Conservation (phyloP, 805 yeast species). For the Hanseniaspora lindneri region DNA sequence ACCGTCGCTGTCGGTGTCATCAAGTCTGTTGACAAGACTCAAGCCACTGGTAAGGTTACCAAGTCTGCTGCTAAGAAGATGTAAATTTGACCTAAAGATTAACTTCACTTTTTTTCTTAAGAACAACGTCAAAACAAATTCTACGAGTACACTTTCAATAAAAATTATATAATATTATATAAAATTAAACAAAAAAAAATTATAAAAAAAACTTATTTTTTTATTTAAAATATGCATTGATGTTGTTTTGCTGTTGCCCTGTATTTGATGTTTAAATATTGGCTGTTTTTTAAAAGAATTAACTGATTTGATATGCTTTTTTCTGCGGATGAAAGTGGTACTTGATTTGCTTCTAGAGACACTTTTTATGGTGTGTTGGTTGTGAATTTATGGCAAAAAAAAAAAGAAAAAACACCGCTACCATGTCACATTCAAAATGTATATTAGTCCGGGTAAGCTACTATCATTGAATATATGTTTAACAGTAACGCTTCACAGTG, state of each 20-base stretch:
- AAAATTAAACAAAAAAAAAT: conserved; percentile 1
- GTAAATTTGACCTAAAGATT: conserved; percentile 17
- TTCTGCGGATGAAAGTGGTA: no score
- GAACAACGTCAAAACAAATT: not conserved
- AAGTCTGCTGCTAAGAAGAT: conserved; percentile 55
- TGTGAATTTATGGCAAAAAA: no score
- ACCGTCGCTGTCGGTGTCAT: conserved; percentile 99
- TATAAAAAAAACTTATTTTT: conserved; percentile 6
- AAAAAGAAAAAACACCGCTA: no score
- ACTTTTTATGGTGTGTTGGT: no score
- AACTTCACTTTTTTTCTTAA: not conserved
- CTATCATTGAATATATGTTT: no score
- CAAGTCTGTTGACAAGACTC: conserved; percentile 83
- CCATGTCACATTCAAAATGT: no score
- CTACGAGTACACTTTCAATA: not conserved
- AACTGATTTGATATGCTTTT: no score
- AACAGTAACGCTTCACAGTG: no score
- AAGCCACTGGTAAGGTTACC: conserved; percentile 82
- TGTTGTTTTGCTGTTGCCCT: no score
- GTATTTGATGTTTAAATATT: not conserved
- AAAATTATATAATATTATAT: conserved; percentile 8
- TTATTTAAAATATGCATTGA: not conserved
- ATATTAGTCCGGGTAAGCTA: no score
- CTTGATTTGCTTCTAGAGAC: no score
- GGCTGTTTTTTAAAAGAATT: not conserved